Percentiles rank a stretch among this genome's conserved stretches.
These are phyloP conservation scores for Yamadazyma endophytica DNA, from an alignment of 805 yeast genomes.

Conservation along the genomic window DNA sequence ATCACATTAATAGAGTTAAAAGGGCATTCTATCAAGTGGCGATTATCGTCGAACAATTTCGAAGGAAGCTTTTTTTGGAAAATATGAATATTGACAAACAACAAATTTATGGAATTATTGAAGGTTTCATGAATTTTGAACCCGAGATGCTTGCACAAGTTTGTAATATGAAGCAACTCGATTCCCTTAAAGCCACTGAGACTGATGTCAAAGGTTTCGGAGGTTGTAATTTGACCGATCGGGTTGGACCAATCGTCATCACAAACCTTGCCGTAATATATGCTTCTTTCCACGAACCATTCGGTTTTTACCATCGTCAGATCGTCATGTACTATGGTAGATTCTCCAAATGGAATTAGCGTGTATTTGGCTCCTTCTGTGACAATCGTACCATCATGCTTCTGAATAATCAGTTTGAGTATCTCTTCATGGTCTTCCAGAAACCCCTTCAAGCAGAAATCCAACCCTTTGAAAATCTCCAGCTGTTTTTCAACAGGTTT, in stretches of 20 bases:
- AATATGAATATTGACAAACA: constrained; percentile 50
- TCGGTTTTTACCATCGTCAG: constrained; percentile 51
- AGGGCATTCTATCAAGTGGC: constrained; percentile 32
- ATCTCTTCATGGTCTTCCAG: constrained; percentile 30
- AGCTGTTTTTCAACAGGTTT: not conserved
- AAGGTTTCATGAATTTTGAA: constrained; percentile 48
- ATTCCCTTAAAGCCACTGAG: constrained; percentile 77
- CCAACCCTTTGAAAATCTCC: constrained; percentile 5
- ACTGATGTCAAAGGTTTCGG: constrained; percentile 34
- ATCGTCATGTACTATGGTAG: constrained; percentile 5
- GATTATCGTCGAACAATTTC: constrained; percentile 33
- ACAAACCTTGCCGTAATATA: constrained; percentile 48
- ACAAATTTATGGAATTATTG: constrained; percentile 47
- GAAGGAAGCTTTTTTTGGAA: constrained; percentile 40
- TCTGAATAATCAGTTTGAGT: constrained; percentile 38
- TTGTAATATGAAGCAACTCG: constrained; percentile 65
- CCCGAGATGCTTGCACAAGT: constrained; percentile 53
- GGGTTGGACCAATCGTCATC: constrained; percentile 67
- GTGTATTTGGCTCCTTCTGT: constrained; percentile 1
- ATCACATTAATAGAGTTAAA: constrained; percentile 28
- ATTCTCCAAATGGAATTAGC: constrained; percentile 11
- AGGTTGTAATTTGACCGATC: not conserved
- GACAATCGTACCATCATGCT: constrained; percentile 40
- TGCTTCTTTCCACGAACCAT: constrained; percentile 74
- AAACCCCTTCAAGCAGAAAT: constrained; percentile 35